Conservation (phyloP, 805 yeast genomes). For the Pichia occidentalis region DNA sequence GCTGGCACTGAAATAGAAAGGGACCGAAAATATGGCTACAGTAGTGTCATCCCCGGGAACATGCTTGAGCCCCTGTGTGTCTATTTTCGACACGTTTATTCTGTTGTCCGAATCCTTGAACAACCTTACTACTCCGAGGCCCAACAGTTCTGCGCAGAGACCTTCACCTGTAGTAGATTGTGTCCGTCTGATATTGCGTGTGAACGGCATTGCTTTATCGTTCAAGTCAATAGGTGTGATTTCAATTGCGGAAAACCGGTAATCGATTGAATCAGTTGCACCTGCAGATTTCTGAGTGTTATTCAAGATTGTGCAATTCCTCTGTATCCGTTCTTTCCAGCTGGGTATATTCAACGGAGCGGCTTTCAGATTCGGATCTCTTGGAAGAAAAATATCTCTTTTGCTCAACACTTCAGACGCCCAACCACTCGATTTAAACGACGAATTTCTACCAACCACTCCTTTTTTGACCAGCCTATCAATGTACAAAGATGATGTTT, state of each 20-base stretch:
- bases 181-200: constrained; percentile 5
- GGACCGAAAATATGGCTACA: constrained; percentile 77
- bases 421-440: constrained; percentile 4
- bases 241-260: constrained; percentile 31
- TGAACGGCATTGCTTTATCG: neutral
- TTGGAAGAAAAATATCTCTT: constrained; percentile 4
- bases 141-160: constrained; percentile 56
- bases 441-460: neutral
- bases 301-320: too few species aligned
- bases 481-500: neutral
- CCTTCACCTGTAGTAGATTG: constrained; percentile 31
- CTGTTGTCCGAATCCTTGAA: constrained; percentile 45
- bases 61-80: constrained; percentile 8
- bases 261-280: constrained; percentile 18
- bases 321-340: too few species aligned
- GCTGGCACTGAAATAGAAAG: constrained; percentile 79
- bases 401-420: constrained; percentile 2
- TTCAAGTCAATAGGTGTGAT: constrained; percentile 24
- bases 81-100: constrained; percentile 15
- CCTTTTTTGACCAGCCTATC: constrained; percentile 2
- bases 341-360: too few species aligned
- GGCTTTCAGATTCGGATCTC: neutral
- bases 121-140: constrained; percentile 67
- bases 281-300: too few species aligned
- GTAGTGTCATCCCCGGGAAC: constrained; percentile 53